Evolutionary conservation across 2,329 filamentous ascomycete species (phyloP), one percentile per base, ranked within the genome.

Genomic region (Colletotrichum tofieldiae): DNA sequence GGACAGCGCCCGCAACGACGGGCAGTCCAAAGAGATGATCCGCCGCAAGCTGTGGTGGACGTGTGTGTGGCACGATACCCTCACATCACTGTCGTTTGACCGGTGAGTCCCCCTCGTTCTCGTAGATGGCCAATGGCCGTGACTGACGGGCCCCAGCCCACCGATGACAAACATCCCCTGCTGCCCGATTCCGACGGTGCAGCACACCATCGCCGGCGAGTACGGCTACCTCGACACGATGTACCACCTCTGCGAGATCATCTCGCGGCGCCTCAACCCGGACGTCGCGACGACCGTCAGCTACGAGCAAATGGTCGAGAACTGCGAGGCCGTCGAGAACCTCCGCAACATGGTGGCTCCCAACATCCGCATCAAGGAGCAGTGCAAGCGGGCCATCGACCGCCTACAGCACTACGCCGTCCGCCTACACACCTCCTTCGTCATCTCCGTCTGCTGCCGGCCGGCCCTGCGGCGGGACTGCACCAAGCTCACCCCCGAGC

Each of bases 21-120:
- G 82, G 5, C 84, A 83, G 59, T 81, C 83, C n/a, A 90, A 87
- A 71, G 88, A 90, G 47, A 86, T 85, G 78, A 84, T 89, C 64
- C 82, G 90, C 39, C 82, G 88, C 47, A 88, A 87, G 63, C 79
- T 91, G 54, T 90, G 90, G 90, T 89, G 90, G 90, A 91, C 89
- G 5, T 90, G 89, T 75, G 86, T 91, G 12, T 92, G 90, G 90
- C 90, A 92, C 75, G 90, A 92, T 68, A 91, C 89, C 7, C 81
- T 92, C 26, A 91, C 90, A 0, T 92, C 90, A 0, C 80, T 92
- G 2, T 92, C 90, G 0, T 92, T 92, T 77, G 90, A 92, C 75
- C 84, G 90, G 87, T 89, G 81, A 75, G 81, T 12, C 11, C 18
- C 18, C 20, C n/a, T 1, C 1, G 6, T 20, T 32, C 43, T 23